phyloP scores from a whole-genome alignment of 805 yeast species.

The Pichia nanzhaoensis region DNA sequence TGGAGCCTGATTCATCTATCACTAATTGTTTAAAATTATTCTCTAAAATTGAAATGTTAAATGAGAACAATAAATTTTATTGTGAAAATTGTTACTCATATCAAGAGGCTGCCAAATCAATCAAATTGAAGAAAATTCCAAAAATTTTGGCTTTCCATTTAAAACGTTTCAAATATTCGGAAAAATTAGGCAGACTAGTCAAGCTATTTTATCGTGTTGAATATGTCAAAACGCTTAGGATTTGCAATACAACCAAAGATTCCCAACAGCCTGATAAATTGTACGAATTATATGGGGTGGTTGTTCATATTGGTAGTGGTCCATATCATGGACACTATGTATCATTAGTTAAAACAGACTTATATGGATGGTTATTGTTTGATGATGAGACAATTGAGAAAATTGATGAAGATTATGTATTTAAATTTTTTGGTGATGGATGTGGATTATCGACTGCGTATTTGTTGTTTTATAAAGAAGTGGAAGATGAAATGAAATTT shows the following conservation, averaged over 20 bases:
- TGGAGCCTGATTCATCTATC: conserved; percentile 66
- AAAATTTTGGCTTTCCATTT: conserved; percentile 74
- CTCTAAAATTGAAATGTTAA: conserved; percentile 77
- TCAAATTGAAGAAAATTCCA: conserved; percentile 73
- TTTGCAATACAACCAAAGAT: conserved; percentile 62
- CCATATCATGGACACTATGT: conserved; percentile 98
- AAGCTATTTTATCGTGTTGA: conserved; percentile 81
- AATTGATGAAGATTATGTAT: conserved; percentile 76
- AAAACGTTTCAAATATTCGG: conserved; percentile 89
- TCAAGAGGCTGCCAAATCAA: conserved; percentile 90
- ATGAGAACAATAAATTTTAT: conserved; percentile 83
- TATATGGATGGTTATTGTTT: conserved; percentile 82
- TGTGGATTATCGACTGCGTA: conserved; percentile 90
- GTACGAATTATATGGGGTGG: conserved; percentile 79
- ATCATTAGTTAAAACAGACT: conserved; percentile 69
- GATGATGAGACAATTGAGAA: conserved; percentile 94
- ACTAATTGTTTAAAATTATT: conserved; percentile 77
- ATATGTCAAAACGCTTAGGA: conserved; percentile 67
- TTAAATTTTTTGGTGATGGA: conserved; percentile 81
- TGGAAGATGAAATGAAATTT: conserved; percentile 35
- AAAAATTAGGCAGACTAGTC: conserved; percentile 69
- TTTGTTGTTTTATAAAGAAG: conserved; percentile 70
- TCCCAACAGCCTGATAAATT: conserved; percentile 45
- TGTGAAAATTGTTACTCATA: conserved; percentile 86
- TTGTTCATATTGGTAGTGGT: conserved; percentile 95